A percentile compares a stretch with the other conserved stretches of the same genome.
phyloP scores from a whole-genome alignment of 768 basidiomycete species.

The Trametes punicea region DNA sequence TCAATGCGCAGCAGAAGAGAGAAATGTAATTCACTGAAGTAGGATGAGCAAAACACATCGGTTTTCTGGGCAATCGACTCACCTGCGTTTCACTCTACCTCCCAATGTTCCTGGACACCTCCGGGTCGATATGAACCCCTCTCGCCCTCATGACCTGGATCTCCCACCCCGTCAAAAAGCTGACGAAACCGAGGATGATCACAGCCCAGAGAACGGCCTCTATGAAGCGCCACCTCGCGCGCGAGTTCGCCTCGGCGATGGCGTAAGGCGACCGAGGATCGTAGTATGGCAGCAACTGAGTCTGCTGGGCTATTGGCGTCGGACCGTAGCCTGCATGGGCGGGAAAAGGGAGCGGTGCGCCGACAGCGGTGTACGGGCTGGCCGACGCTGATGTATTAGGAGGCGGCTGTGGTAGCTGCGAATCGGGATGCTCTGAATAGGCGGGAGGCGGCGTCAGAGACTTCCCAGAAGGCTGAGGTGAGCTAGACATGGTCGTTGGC shows the following conservation, averaged over 20 bases:
- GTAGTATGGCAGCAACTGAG: slow-evolving; percentile 40
- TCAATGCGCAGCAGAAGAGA: too few species aligned
- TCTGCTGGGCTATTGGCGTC: slow-evolving; percentile 38
- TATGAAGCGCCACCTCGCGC: slow-evolving; percentile 45
- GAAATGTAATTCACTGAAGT: too few species aligned
- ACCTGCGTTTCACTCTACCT: not conserved
- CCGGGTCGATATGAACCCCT: slow-evolving; percentile 1
- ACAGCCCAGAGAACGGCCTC: slow-evolving; percentile 39
- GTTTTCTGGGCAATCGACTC: not conserved
- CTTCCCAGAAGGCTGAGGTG: slow-evolving; percentile 20
- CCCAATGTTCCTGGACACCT: not conserved
- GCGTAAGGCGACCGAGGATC: slow-evolving; percentile 42
- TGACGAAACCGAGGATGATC: slow-evolving; percentile 30
- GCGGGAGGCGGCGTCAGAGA: slow-evolving; percentile 27
- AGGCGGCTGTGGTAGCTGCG: not conserved
- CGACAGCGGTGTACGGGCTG: slow-evolving; percentile 6
- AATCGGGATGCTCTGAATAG: slow-evolving; percentile 22
- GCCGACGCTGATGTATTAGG: slow-evolving; percentile 12
- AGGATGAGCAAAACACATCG: too few species aligned
- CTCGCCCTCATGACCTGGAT: slow-evolving; percentile 17
- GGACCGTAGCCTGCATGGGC: slow-evolving; percentile 34
- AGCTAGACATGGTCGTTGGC: not conserved
- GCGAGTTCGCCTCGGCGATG: slow-evolving; percentile 33
- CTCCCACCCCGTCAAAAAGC: slow-evolving; percentile 28
- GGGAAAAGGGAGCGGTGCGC: slow-evolving; percentile 15